Conservation (phyloP, 768 basidiomycete species). For the Pulveroboletus frians region DNA sequence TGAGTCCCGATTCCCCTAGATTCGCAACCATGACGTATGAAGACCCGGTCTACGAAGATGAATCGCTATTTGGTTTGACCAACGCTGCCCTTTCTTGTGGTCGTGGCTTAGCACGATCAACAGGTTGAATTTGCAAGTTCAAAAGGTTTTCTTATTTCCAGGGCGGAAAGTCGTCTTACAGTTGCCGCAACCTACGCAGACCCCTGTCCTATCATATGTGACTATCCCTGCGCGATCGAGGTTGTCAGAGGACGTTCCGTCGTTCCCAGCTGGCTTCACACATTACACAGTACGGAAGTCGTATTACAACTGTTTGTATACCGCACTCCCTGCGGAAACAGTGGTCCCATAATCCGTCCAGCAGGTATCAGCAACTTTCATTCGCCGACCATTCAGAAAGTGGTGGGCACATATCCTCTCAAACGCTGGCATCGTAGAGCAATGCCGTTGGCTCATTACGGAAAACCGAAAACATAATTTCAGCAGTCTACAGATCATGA, state of each 20-base stretch:
- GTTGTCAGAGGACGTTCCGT: slow-evolving; percentile 44
- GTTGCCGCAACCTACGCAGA: slow-evolving; percentile 43
- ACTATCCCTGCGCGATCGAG: slow-evolving; percentile 79
- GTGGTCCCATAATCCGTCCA: neutral
- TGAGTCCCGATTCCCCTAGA: slow-evolving; percentile 36
- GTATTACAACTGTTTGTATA: slow-evolving; percentile 72
- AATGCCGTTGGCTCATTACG: neutral
- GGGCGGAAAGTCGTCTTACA: neutral
- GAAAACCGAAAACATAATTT: neutral
- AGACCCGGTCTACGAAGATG: slow-evolving; percentile 63
- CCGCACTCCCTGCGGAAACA: neutral
- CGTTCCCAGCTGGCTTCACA: slow-evolving; percentile 67
- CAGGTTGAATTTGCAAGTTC: slow-evolving; percentile 92
- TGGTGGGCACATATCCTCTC: neutral
- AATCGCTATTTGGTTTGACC: slow-evolving; percentile 59
- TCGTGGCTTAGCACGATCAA: slow-evolving; percentile 96
- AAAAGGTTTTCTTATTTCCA: slow-evolving; percentile 58
- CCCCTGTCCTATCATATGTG: slow-evolving; percentile 84
- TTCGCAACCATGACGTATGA: slow-evolving; percentile 92
- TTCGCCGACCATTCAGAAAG: neutral
- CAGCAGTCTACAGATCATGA: slow-evolving; percentile 10
- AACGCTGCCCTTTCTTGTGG: slow-evolving; percentile 81
- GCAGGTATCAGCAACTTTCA: neutral
- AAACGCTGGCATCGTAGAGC: neutral
- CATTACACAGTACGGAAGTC: slow-evolving; percentile 85